Conservation (phyloP, 2,329 filamentous ascomycete genomes). For the Beauveria sp. region DNA sequence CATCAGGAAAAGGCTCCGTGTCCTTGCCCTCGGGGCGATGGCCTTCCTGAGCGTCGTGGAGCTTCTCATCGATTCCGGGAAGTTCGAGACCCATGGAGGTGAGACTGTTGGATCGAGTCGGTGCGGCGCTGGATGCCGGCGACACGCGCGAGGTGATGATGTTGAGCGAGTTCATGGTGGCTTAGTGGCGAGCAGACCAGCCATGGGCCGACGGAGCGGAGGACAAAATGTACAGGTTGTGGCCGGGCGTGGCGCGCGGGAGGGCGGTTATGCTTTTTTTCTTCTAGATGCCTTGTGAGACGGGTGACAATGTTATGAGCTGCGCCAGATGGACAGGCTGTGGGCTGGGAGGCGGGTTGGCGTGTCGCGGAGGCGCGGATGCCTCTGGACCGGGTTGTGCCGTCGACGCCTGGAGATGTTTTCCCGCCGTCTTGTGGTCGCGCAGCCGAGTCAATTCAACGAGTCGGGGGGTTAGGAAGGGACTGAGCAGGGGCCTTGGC, state of each 20-base stretch:
- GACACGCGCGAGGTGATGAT: slow-evolving; percentile 81
- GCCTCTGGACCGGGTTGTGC: slow-evolving; percentile 8
- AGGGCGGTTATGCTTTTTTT: not conserved
- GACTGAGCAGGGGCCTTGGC: not conserved
- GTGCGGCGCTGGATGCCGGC: slow-evolving; percentile 47
- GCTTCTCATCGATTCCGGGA: slow-evolving; percentile 34
- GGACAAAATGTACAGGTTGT: not conserved
- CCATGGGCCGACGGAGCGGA: slow-evolving; percentile 37
- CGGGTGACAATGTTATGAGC: not conserved
- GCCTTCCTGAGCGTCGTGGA: slow-evolving; percentile 20
- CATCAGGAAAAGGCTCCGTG: slow-evolving; percentile 27
- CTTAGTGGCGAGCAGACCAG: slow-evolving; percentile 40
- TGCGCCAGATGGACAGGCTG: not conserved
- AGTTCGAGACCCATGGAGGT: slow-evolving; percentile 43
- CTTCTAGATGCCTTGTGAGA: not conserved
- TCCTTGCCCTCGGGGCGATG: slow-evolving; percentile 29
- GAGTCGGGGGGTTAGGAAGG: not conserved
- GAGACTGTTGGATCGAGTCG: slow-evolving; percentile 55
- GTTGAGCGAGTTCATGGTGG: slow-evolving; percentile 93
- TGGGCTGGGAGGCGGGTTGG: not conserved
- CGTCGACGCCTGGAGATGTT: slow-evolving; percentile 2
- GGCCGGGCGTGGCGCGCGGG: not conserved
- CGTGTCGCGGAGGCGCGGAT: slow-evolving; percentile 10
- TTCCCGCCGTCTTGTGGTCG: not conserved
- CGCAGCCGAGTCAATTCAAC: slow-evolving; percentile 5